Base-by-base conservation (phyloP, 306 rosid genomes). In the Mimosa pudica region DNA sequence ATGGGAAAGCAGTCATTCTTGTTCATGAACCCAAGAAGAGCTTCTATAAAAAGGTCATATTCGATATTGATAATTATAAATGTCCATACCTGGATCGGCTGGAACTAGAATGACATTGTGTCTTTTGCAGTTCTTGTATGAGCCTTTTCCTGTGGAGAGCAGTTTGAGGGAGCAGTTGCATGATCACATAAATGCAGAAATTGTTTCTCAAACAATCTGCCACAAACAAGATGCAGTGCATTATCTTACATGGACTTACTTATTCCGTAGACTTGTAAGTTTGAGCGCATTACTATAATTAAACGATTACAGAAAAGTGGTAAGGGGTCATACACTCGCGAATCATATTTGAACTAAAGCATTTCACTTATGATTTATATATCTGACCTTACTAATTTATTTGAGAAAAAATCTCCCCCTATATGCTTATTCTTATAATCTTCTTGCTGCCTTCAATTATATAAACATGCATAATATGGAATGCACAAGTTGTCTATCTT, bases 21-120 rank as follows among this genome's bases (percentile, higher is more conserved):
- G 98, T 94, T 85, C 98, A 94, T 85, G 98, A 94, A 86, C 98
- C 98, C 48, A 94, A 92, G 84, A 94, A 92, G 87, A 92, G 98
- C 80, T 94, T 94, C 84, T 94, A 94, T 86, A 94, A 94, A 86
- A 94, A 94, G 97, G 98, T 92, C 57, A 75, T 42, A 75, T 55
- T 81, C 18, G 74, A 69, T 38, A 76, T 72, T 44, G 75, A 74
- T 64, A 70, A 58, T 84, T 69, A 64, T 81, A 44, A 46, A 66
- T 73, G 3, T 71, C 48, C 38, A 77, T 69, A 44, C n/a, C 51
- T 38, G 71, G 49, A 71, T 72, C 16, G 55, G 68, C 73, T 74
- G 76, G 77, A 70, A 65, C 68, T 79, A 51, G 46, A 73, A 75
- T 85, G 55, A 79, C 75, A 73, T 79, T 36, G 47, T 77, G 62